Conservation (phyloP, 805 yeast species). For the Sungouiozyma intestinalis region DNA sequence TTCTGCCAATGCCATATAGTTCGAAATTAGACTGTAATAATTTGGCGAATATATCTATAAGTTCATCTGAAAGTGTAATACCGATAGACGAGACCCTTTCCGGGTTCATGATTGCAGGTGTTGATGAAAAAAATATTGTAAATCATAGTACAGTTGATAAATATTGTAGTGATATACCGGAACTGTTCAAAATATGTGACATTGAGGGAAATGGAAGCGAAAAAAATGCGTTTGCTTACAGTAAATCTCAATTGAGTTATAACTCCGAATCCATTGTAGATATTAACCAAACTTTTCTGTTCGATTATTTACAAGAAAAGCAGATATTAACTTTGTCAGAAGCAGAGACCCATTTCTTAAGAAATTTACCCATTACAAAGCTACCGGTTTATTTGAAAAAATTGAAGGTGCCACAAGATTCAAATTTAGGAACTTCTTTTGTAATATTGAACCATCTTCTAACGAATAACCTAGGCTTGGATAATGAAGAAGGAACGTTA, state of each 20-base stretch:
- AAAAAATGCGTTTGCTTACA: not conserved
- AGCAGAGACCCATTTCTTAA: constrained; percentile 26
- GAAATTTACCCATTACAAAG: constrained; percentile 24
- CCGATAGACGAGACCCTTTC: not conserved
- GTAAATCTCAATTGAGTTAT: not conserved
- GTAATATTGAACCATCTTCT: constrained; percentile 1
- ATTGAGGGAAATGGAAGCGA: constrained; percentile 3
- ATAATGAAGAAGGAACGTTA: not conserved
- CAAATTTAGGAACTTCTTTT: not conserved
- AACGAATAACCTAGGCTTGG: not conserved
- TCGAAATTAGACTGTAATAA: not conserved
- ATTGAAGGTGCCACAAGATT: not conserved
- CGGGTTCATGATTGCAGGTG: not conserved
- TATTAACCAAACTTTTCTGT: constrained; percentile 2
- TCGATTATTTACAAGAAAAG: constrained; percentile 14
- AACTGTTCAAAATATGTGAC: constrained; percentile 6
- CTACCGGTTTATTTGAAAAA: constrained; percentile 1
- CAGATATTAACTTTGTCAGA: constrained; percentile 17
- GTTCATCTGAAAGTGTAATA: not conserved
- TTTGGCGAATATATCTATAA: not conserved
- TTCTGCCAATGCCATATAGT: not conserved
- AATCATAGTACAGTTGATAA: constrained; percentile 6
- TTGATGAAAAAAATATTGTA: not conserved
- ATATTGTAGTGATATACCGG: constrained; percentile 18
- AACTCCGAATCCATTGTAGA: not conserved